A percentile compares a stretch with the other conserved stretches of the same genome.
These are phyloP conservation scores for Lasiodiplodia gonubiensis DNA, from an alignment of 2,329 filamentous ascomycete species.

Conservation along the genomic window DNA sequence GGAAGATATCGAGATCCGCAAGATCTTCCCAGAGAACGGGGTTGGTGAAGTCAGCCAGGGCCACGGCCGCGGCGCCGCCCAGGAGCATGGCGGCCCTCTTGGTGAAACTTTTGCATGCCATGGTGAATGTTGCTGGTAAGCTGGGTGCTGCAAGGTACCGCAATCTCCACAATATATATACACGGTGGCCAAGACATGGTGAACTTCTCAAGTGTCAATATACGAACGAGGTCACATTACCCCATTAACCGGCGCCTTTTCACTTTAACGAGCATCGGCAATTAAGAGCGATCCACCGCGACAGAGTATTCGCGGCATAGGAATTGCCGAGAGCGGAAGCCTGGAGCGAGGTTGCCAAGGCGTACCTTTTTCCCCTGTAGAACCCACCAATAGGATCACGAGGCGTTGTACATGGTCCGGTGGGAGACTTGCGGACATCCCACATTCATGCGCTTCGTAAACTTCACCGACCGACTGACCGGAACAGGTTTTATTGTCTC, in stretches of 20 bases:
- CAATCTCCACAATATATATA: constrained; percentile 3
- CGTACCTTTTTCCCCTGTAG: background rate
- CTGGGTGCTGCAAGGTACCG: background rate
- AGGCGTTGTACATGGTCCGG: constrained; percentile 6
- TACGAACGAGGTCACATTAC: constrained; percentile 4
- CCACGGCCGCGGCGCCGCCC: background rate
- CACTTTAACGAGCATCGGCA: background rate
- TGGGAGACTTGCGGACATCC: constrained; percentile 5
- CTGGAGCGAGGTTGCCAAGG: background rate
- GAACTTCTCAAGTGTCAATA: background rate
- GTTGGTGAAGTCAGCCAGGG: constrained; percentile 49
- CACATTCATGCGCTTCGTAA: background rate
- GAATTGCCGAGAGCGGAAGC: background rate
- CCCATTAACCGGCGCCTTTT: background rate
- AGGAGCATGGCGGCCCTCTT: background rate
- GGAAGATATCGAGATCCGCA: constrained; percentile 61
- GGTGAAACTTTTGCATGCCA: background rate
- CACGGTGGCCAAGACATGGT: background rate
- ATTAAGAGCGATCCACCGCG: constrained; percentile 10
- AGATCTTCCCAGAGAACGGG: constrained; percentile 63
- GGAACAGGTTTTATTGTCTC: background rate
- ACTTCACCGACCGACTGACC: background rate
- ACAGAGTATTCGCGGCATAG: background rate
- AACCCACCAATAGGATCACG: background rate
- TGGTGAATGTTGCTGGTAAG: background rate